Percentiles rank a stretch among this genome's conserved stretches.
Conservation (phyloP, 75 land plant species). For the Sequoiadendron giganteum region DNA sequence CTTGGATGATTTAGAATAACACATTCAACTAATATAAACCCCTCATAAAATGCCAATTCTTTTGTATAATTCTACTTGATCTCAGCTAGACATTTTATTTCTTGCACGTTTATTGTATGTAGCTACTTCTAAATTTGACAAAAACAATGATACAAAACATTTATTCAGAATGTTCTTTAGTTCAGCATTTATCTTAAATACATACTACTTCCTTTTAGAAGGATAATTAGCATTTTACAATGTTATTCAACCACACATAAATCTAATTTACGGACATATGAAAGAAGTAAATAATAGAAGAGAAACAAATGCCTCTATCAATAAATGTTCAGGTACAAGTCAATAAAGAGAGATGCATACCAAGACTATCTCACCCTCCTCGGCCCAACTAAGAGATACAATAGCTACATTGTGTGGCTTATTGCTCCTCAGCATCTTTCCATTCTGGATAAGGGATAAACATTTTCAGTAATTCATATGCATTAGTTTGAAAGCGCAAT, state of each 20-base stretch:
- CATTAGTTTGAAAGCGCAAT: neutral
- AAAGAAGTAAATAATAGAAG: neutral
- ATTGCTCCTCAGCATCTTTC: conserved; percentile 57
- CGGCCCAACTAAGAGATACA: conserved; percentile 68
- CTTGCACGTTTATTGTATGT: too few relatives aligned
- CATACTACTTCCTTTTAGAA: neutral
- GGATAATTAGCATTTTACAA: neutral
- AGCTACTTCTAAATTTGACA: too few relatives aligned
- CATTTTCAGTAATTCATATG: neutral
- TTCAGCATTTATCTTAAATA: neutral
- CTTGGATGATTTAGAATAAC: neutral
- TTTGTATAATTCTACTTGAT: neutral
- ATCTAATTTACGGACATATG: neutral
- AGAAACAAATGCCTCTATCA: neutral
- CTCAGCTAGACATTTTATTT: neutral
- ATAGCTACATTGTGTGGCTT: conserved; percentile 61
- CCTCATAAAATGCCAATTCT: neutral
- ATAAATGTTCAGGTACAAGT: neutral
- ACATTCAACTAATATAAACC: neutral
- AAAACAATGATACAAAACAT: too few relatives aligned
- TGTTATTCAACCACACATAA: neutral
- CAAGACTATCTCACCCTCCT: conserved; percentile 20
- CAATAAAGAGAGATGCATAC: conserved; percentile 13
- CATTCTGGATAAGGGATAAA: conserved; percentile 43
- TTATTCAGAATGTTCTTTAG: too few relatives aligned